Conservation (phyloP, 768 basidiomycete species). For the Tricholoma bakamatsutake region DNA sequence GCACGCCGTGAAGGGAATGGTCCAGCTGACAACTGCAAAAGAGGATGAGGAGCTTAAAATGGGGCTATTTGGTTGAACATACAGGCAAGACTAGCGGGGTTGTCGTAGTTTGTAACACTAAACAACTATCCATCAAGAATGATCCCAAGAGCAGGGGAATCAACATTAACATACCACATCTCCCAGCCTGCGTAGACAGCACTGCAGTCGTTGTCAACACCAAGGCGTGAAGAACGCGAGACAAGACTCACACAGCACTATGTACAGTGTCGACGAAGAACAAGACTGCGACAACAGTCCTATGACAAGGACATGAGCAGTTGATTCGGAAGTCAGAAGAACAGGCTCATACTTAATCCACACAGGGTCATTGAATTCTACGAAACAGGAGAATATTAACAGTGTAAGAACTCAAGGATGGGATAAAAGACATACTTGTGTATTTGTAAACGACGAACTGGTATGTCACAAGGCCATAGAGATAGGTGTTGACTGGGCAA, state of each 20-base stretch:
- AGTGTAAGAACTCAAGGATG: constrained; percentile 3
- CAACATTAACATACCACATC: constrained; percentile 14
- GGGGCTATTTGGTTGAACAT: neutral
- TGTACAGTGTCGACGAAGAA: constrained; percentile 29
- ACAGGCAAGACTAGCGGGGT: constrained; percentile 31
- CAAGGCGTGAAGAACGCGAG: neutral
- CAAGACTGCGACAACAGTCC: constrained; percentile 23
- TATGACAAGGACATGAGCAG: constrained; percentile 6
- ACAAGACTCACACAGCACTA: constrained; percentile 22
- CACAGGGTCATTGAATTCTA: constrained; percentile 29
- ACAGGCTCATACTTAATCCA: constrained; percentile 21
- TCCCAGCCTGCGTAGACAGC: constrained; percentile 27
- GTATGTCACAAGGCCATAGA: constrained; percentile 32
- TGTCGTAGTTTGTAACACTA: constrained; percentile 35
- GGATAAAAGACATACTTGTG: constrained; percentile 15
- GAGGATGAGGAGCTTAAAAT: neutral
- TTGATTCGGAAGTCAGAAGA: neutral
- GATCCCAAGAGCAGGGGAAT: neutral
- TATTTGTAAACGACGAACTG: constrained; percentile 30
- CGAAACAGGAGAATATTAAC: neutral
- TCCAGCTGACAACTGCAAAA: constrained; percentile 37
- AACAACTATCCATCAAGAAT: constrained; percentile 15
- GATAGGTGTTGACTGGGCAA: constrained; percentile 20
- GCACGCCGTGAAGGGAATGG: constrained; percentile 43
- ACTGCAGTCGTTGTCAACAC: constrained; percentile 9